Percentiles rank a stretch among this genome's conserved stretches.
These are phyloP conservation scores for Syncephalis fuscata DNA, from an alignment of 371 early-diverging fungal genomes.

Conservation along the genomic window DNA sequence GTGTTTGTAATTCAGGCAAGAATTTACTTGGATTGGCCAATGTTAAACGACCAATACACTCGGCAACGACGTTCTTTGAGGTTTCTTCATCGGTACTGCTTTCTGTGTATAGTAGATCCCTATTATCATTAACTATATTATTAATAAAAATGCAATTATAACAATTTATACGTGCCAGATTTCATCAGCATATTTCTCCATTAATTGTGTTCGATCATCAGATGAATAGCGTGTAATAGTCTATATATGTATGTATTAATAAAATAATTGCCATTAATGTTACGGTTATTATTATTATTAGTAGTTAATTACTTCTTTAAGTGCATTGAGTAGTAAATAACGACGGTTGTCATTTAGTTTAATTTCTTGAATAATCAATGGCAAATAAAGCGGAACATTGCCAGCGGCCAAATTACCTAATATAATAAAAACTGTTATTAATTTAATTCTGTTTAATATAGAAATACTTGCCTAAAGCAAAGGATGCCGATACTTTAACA, in stretches of 20 bases:
- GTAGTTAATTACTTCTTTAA: conserved; percentile 48
- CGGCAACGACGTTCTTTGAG: conserved; percentile 67
- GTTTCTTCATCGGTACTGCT: conserved; percentile 58
- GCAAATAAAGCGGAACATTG: conserved; percentile 47
- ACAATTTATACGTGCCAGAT: conserved; percentile 20
- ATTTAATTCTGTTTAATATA: no score
- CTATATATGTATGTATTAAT: no score
- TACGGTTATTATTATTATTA: no score
- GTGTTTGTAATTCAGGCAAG: conserved; percentile 49
- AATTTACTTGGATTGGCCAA: conserved; percentile 48
- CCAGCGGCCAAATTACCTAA: conserved; percentile 61
- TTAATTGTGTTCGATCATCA: conserved; percentile 18
- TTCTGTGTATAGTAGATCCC: conserved; percentile 27
- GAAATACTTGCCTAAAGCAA: conserved; percentile 23
- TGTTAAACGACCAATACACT: conserved; percentile 70
- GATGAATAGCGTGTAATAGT: conserved; percentile 29
- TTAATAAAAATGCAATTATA: no score
- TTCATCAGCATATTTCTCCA: conserved; percentile 29
- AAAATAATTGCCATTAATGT: no score
- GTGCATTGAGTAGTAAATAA: conserved; percentile 54
- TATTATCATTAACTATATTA: no score
- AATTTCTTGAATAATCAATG: conserved; percentile 46
- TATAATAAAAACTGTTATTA: no score
- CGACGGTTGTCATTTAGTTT: conserved; percentile 43
- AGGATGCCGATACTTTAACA: conserved; percentile 71